These are phyloP conservation scores for Paxillus rubicundulus DNA, from an alignment of 768 basidiomycete species.

Conservation along the genomic window DNA sequence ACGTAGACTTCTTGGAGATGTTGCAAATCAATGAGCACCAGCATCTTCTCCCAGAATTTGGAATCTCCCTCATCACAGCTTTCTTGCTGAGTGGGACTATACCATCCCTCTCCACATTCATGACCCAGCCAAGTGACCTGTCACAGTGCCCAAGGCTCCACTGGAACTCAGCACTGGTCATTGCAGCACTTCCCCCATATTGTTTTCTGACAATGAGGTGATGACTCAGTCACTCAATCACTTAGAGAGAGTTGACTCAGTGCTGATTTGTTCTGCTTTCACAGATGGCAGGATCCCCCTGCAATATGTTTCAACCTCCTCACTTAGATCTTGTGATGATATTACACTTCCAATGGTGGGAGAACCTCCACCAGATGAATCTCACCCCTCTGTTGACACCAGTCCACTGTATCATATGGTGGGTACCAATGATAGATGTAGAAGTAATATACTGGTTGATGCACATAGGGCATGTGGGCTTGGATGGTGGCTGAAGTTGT, in stretches of 20 bases:
- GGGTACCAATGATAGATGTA: neutral
- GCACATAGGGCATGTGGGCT: neutral
- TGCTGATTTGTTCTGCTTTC: too few relatives aligned
- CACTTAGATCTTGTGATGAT: neutral
- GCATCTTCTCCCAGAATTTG: too few relatives aligned
- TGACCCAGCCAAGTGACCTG: too few relatives aligned
- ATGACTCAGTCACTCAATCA: too few relatives aligned
- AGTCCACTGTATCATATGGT: neutral
- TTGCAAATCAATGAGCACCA: neutral
- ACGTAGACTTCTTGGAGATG: neutral
- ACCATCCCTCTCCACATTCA: neutral
- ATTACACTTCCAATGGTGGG: neutral
- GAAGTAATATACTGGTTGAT: neutral
- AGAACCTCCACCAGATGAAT: too few relatives aligned
- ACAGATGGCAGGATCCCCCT: too few relatives aligned
- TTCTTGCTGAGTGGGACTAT: constrained; percentile 7
- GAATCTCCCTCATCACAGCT: neutral
- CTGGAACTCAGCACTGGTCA: neutral
- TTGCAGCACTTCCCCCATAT: too few relatives aligned
- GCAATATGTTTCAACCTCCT: neutral
- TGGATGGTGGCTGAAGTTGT: constrained; percentile 9
- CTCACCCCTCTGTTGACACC: too few relatives aligned
- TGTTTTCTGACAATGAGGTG: too few relatives aligned
- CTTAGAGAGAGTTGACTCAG: too few relatives aligned
- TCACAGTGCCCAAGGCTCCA: too few relatives aligned